Evolutionary conservation across 768 basidiomycete genomes (phyloP).

Genomic region (Clavulina sp.): DNA sequence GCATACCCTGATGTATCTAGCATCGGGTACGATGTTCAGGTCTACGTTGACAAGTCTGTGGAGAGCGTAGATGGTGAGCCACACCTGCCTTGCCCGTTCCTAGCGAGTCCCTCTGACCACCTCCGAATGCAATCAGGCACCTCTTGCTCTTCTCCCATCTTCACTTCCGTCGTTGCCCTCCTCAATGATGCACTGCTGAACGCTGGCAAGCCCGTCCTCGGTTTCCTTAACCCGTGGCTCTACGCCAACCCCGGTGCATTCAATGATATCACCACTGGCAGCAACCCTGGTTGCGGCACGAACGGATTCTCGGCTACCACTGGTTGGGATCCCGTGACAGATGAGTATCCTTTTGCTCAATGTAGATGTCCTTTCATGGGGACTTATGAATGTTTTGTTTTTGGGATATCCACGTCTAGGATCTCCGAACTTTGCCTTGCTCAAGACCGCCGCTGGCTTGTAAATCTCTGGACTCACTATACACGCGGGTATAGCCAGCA

Average conservation of each 20-base stretch:
- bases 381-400: too few relatives aligned
- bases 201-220: conserved; percentile 29
- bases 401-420: too few relatives aligned
- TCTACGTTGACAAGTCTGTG: neutral
- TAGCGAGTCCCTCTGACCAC: neutral
- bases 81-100: neutral
- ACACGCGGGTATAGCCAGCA: too few relatives aligned
- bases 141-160: neutral
- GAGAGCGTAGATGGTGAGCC: neutral
- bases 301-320: conserved; percentile 5
- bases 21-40: neutral
- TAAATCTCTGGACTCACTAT: too few relatives aligned
- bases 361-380: too few relatives aligned
- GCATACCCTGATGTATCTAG: conserved; percentile 2
- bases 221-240: conserved; percentile 17
- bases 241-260: neutral
- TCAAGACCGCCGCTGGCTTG: too few relatives aligned
- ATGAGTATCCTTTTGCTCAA: too few relatives aligned
- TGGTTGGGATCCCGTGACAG: conserved; percentile 7
- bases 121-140: neutral
- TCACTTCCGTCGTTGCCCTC: conserved; percentile 23
- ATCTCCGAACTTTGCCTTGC: too few relatives aligned
- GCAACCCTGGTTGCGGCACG: conserved; percentile 6
- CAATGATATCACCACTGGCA: conserved; percentile 5
- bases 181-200: conserved; percentile 43